Base-by-base conservation (phyloP, 2,329 filamentous ascomycete genomes). In the Aspergillus sp. region DNA sequence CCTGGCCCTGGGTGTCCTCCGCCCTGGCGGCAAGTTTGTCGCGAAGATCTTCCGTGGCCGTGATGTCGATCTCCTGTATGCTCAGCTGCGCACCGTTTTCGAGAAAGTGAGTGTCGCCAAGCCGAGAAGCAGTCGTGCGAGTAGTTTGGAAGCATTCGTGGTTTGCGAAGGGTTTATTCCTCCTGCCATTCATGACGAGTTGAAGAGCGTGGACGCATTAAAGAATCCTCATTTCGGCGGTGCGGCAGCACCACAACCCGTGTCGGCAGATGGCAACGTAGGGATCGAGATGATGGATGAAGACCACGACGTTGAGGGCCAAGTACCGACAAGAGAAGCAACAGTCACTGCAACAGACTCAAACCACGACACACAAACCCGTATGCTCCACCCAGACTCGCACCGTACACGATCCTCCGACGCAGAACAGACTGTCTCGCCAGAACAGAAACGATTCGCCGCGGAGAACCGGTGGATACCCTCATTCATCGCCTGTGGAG, bases 21-120 rank as follows among this genome's bases (percentile, higher is more conserved):
- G 87, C 50, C 90, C 90, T 0, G 93, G 93, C 39, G 93, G 93
- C 53, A 95, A 89, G 62, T 98, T 98, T 60, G 91, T 98, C 6
- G 93, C 93, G 50, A 98, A 98, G 75, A 96, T 98, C 52, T 98
- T 98, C 73, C 77, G 93, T 13, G 90, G 88, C 13, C 85, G 90
- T 58, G 93, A 97, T 61, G 90, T 97, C n/a, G 93, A 97, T 63
- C 75, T 97, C 20, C 80, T 98, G 7, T 97, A 93, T 63, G 90
- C 90, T 2, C 93, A 98, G 67, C 79, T 98, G 46, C 93, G 90
- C 66, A 82, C 91, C 17, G 90, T 97, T 47, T 98, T 98, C 58
- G 82, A 86, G 55, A 76, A 81, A 46, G 93, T 98, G 38, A 81
- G 88, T 19, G 89, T 97, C 13, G 90, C 93, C 10, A 98, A 98